Conservation (phyloP, 495 filamentous ascomycete genomes). For the Schizothecium vesticola region DNA sequence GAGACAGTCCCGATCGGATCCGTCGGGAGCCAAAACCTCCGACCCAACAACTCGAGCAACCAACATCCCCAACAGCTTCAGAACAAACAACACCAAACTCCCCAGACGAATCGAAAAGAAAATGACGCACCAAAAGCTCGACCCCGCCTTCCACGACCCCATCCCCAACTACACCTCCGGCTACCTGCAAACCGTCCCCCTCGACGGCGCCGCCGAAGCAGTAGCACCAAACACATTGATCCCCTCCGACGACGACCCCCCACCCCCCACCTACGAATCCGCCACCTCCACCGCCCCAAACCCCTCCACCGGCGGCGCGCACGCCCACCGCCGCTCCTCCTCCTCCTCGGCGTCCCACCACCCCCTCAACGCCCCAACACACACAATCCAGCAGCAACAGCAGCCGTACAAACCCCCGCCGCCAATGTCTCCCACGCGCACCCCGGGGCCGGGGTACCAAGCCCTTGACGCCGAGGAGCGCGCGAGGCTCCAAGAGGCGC, state of each 20-base stretch:
- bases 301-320: neutral
- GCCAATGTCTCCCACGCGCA: neutral
- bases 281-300: neutral
- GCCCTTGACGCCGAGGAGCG: neutral
- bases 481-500: neutral
- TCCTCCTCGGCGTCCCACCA: neutral
- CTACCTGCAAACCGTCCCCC: slow-evolving; percentile 1
- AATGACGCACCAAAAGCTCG: neutral
- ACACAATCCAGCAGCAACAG: neutral
- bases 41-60: too few relatives aligned
- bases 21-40: too few relatives aligned
- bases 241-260: neutral
- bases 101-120: neutral
- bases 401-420: neutral
- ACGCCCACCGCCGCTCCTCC: neutral
- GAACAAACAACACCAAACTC: neutral
- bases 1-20: neutral
- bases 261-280: slow-evolving; percentile 4
- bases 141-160: neutral
- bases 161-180: slow-evolving; percentile 1
- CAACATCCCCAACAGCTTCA: neutral
- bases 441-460: neutral
- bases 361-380: neutral
- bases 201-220: neutral
- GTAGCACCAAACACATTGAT: neutral